Conservation (phyloP, 2,329 filamentous ascomycete species). For the Xylariaceae sp. region DNA sequence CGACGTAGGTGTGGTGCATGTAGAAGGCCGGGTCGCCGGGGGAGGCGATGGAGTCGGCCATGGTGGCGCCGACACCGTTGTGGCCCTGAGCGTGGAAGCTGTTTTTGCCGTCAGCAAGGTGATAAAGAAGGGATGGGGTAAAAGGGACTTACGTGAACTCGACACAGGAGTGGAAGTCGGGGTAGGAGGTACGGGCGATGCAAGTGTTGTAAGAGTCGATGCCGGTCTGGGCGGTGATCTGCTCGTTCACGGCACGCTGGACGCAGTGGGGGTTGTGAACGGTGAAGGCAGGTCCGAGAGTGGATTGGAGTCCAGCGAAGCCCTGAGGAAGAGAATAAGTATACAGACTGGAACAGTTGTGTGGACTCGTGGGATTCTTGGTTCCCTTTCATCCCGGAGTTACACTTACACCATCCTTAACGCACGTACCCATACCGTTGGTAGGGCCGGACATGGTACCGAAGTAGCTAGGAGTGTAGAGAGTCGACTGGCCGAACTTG, state of each 20-base stretch:
- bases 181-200: conserved; percentile 25
- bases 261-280: conserved; percentile 31
- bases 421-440: conserved; percentile 28
- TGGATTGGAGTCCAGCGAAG: conserved; percentile 27
- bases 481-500: conserved; percentile 26
- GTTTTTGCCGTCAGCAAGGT: conserved; percentile 9
- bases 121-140: background rate
- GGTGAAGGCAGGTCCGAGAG: conserved; percentile 25
- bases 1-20: conserved; percentile 33
- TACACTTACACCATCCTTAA: conserved; percentile 24
- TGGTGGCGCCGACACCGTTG: conserved; percentile 32
- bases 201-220: conserved; percentile 25
- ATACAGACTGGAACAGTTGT: background rate
- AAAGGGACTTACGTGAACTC: conserved; percentile 28
- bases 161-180: conserved; percentile 30
- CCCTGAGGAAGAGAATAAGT: conserved; percentile 12
- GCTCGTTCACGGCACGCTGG: conserved; percentile 31
- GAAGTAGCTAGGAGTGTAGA: conserved; percentile 31
- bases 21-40: conserved; percentile 33
- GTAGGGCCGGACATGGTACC: conserved; percentile 26
- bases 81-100: conserved; percentile 33
- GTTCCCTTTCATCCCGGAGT: background rate
- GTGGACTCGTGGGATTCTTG: background rate
- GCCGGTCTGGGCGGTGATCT: conserved; percentile 27
- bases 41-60: conserved; percentile 32